Evolutionary conservation across 331 rosid species (phyloP), one percentile per base, ranked within the genome.

Genomic region (Ulmus americana): DNA sequence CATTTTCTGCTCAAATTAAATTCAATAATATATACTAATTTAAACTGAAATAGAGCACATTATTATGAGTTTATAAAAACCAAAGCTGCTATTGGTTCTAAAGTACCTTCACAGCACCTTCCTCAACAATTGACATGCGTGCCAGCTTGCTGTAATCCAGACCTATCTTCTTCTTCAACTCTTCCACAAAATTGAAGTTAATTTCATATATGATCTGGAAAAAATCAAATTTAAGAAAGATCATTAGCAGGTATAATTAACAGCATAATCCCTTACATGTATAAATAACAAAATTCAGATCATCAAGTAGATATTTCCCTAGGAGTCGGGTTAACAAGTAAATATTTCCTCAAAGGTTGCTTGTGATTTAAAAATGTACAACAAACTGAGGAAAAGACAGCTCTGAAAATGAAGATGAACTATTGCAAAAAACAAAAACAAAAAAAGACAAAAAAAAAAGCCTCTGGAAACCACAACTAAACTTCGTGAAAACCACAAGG

Each of bases 91-190:
- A 14, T 13, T 55, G 67, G 46, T 74, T 81, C 60, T 55, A 43
- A 7, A 73, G 50, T 77, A 86, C 95, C 95, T 84, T 81, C 64
- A 56, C 71, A 22, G 84, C 84, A 65, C 90, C 95, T 70, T 86
- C 95, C 78, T 86, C 90, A 70, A 86, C 67, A 70, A 86, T 82
- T 62, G 95, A 86, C 95, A 86, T 81, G 66, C 87, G 83, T 49
- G 95, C 73, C 64, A 84, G 74, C 51, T 81, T 78, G 60, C 64
- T 54, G 58, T 86, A 86, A 74, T 86, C 90, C 72, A 86, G 53
- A 65, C 90, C 95, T 70, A 86, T 84, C 78, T 63, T 84, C 79
- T 82, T 84, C 83, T 84, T 86, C 80, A 86, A 76, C 70, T 86
- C 87, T 62, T 81, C 87, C 83, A 80, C 67, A 62, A 84, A 86